A percentile compares a stretch with the other conserved stretches of the same genome.
Conservation (phyloP, 257 asterid species). For the Fraxinus pennsylvanica region DNA sequence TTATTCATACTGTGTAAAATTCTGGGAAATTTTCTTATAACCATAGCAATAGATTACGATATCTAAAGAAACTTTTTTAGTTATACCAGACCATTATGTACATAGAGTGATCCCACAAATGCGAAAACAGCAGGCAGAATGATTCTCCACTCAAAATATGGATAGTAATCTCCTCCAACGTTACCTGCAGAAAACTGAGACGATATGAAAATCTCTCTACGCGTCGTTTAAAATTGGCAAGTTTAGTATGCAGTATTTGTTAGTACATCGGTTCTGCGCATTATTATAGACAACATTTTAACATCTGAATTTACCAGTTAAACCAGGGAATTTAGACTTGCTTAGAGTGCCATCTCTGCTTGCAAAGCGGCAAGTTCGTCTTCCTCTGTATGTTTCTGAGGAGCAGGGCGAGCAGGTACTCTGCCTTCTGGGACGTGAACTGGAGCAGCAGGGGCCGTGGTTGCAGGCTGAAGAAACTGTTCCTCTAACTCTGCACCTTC, state of each 20-base stretch:
- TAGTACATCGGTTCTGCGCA: not conserved
- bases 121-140: not conserved
- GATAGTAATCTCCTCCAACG: not conserved
- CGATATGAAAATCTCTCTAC: not conserved
- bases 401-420: conserved; percentile 53
- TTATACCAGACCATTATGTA: not conserved
- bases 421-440: conserved; percentile 44
- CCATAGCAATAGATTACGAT: not conserved
- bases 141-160: not conserved
- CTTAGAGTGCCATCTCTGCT: conserved; percentile 83
- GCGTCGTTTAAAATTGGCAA: not conserved
- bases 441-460: conserved; percentile 51
- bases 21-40: not conserved
- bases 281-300: not conserved
- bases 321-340: not conserved
- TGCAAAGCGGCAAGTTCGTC: conserved; percentile 88
- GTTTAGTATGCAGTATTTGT: not conserved
- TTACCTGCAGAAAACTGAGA: not conserved
- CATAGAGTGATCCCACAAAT: not conserved
- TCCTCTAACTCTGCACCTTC: conserved; percentile 81
- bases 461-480: conserved; percentile 74
- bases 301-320: not conserved
- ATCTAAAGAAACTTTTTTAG: not conserved
- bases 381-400: conserved; percentile 60
- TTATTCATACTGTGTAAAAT: not conserved